Evolutionary conservation across 176 grass and related monocot species (phyloP), one percentile per base, ranked within the genome.

Genomic region (Saccharum officinarum): DNA sequence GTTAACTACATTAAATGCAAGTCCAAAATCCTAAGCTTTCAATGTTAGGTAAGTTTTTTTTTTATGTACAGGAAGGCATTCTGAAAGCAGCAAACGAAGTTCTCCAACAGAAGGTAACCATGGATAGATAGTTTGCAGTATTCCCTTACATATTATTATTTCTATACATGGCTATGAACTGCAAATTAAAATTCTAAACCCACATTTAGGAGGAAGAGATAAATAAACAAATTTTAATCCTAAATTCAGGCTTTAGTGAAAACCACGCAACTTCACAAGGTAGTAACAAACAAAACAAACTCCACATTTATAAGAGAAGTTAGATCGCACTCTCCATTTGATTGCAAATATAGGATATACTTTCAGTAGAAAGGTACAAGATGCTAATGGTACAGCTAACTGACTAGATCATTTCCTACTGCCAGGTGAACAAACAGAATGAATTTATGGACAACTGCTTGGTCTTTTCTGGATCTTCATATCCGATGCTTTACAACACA

Each of bases 81-180:
- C 45, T 87, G 75, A 87, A 90, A 78, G 75, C 12, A 38, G 80
- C 37, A 37, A 87, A 90, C 18, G 31, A 83, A 83, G 40, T 76
- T 54, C 69, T 91, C 68, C 75, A 80, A 68, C 49, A 83, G 20
- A 91, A 84, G 84, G 84, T 91, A 84, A 77, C 17, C 23, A 23
- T 59, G 59, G 10, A 33, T 61, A 46, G 8, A 36, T 6, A 76
- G 31, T 71, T 5, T 57, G 8, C 47, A 49, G 46, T 30, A 63
- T 63, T 54, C 44, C 1, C 30, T 76, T 38, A 17, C 23, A 66
- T 52, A 78, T 37, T 63, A 8, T 23, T 31, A 18, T 4, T 18
- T 60, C 12, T 20, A 38, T 62, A 62, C 13, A 49, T 39, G 37
- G n/a, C 25, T 64, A 86, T 20, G n/a, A 52, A 71, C 14, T 40